phyloP scores from a whole-genome alignment of 768 basidiomycete species.

The Postia placenta region DNA sequence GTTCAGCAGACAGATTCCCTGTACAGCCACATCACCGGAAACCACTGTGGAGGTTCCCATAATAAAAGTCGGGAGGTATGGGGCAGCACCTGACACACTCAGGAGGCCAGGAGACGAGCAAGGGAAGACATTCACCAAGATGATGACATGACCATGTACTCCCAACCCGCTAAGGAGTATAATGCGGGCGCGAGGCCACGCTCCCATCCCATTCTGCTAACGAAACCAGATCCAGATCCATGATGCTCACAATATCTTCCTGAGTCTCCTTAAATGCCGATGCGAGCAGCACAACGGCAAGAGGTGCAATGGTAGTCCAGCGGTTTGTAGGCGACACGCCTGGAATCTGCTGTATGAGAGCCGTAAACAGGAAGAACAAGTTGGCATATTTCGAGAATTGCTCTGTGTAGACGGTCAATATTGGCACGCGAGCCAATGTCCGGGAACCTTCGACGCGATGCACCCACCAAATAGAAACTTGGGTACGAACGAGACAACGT shows the following conservation, averaged over 20 bases:
- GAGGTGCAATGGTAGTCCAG: conserved; percentile 92
- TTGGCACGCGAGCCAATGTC: no score
- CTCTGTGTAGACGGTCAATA: conserved; percentile 42
- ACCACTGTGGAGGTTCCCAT: no score
- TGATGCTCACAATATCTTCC: conserved; percentile 80
- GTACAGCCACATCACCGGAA: no score
- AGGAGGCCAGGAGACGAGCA: not conserved
- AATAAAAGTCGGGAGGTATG: no score
- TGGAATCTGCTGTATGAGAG: conserved; percentile 95
- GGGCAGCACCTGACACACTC: no score
- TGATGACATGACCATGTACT: no score
- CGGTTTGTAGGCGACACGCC: conserved; percentile 93
- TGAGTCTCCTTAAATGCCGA: conserved; percentile 95
- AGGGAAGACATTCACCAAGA: not conserved
- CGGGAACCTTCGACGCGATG: no score
- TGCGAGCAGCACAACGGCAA: conserved; percentile 82
- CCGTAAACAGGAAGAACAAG: conserved; percentile 97
- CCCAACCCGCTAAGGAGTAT: no score
- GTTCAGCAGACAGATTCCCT: no score
- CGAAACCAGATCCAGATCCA: no score
- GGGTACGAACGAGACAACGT: conserved; percentile 76
- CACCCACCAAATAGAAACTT: conserved; percentile 86
- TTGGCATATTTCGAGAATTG: conserved; percentile 99
- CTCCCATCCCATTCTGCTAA: no score
- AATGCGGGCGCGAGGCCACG: no score